Conservation (phyloP, 176 grass and related monocot genomes). For the Elymus sibiricus region DNA sequence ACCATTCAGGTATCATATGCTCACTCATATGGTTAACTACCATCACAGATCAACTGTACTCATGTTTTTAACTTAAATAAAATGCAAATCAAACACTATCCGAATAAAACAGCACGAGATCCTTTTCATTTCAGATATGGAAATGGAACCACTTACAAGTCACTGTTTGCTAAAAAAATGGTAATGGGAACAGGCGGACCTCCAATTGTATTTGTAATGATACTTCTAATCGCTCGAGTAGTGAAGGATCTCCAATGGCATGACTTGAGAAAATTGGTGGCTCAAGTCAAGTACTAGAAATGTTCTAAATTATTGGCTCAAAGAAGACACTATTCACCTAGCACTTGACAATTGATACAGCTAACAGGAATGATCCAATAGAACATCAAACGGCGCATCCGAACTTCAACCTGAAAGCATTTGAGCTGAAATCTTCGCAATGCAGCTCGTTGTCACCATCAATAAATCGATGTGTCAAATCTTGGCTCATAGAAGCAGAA, state of each 20-base stretch:
- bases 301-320: neutral
- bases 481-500: constrained; percentile 95
- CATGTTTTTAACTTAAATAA: neutral
- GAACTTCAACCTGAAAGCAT: constrained; percentile 4
- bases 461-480: constrained; percentile 62
- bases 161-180: constrained; percentile 39
- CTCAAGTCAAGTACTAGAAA: neutral
- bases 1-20: neutral
- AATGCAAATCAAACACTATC: neutral
- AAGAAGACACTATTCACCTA: neutral
- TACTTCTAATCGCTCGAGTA: constrained; percentile 3
- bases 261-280: constrained; percentile 19
- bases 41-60: neutral
- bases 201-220: neutral
- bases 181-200: constrained; percentile 25
- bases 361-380: neutral
- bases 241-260: constrained; percentile 11
- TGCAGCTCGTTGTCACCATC: constrained; percentile 1
- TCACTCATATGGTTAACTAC: neutral
- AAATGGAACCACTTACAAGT: constrained; percentile 33
- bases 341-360: neutral
- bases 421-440: constrained; percentile 4
- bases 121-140: constrained; percentile 16
- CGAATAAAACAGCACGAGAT: neutral
- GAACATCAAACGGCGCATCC: neutral